Evolutionary conservation across 1,284 basidiomycete species (phyloP), one percentile per base, ranked within the genome.

Genomic region (Apiotrichum gracile): DNA sequence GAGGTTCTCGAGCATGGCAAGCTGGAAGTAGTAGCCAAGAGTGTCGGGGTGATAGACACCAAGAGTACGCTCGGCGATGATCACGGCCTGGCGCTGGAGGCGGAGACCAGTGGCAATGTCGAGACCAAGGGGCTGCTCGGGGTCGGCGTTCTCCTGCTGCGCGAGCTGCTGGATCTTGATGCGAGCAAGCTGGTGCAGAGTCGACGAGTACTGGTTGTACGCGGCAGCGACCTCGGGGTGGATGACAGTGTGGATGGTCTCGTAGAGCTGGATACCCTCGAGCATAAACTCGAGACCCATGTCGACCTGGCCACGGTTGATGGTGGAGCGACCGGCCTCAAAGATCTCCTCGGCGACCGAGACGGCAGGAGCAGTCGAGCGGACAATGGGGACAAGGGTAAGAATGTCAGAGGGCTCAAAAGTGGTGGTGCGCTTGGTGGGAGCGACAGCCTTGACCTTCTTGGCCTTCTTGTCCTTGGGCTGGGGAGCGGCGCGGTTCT

Each of bases 31-130:
- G 67, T 79, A 80, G 41, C 74, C 72, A 33, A 79, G 72, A 12
- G 81, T 81, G 60, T 81, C 79, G 42, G 75, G 71, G 58, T 78
- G 74, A 65, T 81, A 80, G 31, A 82, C 64, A 46, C 81, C 81
- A 17, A 78, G 64, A 4, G 78, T 79, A 31, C 81, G 72, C 67
- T 82, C 81, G 45, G 78, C 76, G 42, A 81, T 75, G 44, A 80
- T 79, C 52, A 82, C 76, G 21, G 79, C 80, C 68, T 81, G 79
- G 47, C 79, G 70, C 64, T 80, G 79, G 58, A 81, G 73, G 34
- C 77, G 70, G 33, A 80, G 69, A 3, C 78, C 80, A 29, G 73
- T 76, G 42, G 70, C 62, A 45, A 80, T 58, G 62, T 78, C 74
- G 34, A 75, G 61, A 42, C 70, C 72, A 10, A 73, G 64, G 5